A percentile compares a stretch with the other conserved stretches of the same genome.
These are phyloP conservation scores for Cryptococcus sp. DNA, from an alignment of 1,284 basidiomycete species.

Conservation along the genomic window DNA sequence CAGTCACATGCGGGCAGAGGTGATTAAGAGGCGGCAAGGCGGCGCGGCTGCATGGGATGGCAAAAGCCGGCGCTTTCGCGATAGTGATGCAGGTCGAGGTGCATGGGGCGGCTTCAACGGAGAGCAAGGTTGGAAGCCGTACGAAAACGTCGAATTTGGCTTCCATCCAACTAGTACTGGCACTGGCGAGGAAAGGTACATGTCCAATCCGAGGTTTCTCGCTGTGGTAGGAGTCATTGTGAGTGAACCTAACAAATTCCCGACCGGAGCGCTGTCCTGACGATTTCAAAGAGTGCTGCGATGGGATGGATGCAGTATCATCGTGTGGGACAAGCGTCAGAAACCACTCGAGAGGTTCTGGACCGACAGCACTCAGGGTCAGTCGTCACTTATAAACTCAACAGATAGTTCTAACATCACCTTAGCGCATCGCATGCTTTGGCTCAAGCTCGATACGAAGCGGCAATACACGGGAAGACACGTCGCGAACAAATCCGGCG, in stretches of 20 bases:
- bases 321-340: constrained; percentile 27
- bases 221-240: constrained; percentile 22
- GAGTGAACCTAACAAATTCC: constrained; percentile 11
- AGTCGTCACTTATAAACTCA: constrained; percentile 15
- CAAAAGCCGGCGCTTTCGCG: constrained; percentile 23
- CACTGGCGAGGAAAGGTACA: constrained; percentile 34
- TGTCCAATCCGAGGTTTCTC: constrained; percentile 32
- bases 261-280: constrained; percentile 6
- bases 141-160: constrained; percentile 14
- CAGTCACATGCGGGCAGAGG: constrained; percentile 24
- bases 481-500: constrained; percentile 48
- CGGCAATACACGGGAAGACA: constrained; percentile 43
- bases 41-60: constrained; percentile 38
- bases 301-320: constrained; percentile 37
- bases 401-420: not conserved
- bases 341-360: constrained; percentile 31
- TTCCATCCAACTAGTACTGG: constrained; percentile 16
- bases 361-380: constrained; percentile 44
- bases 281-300: constrained; percentile 19
- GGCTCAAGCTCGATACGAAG: constrained; percentile 48
- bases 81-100: constrained; percentile 34
- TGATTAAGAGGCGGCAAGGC: constrained; percentile 27
- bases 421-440: constrained; percentile 49
- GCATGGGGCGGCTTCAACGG: constrained; percentile 35
- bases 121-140: constrained; percentile 25